Evolutionary conservation across 225 moss, liverwort and hornwort species (phyloP).

Genomic region (Sphagnum contortum): DNA sequence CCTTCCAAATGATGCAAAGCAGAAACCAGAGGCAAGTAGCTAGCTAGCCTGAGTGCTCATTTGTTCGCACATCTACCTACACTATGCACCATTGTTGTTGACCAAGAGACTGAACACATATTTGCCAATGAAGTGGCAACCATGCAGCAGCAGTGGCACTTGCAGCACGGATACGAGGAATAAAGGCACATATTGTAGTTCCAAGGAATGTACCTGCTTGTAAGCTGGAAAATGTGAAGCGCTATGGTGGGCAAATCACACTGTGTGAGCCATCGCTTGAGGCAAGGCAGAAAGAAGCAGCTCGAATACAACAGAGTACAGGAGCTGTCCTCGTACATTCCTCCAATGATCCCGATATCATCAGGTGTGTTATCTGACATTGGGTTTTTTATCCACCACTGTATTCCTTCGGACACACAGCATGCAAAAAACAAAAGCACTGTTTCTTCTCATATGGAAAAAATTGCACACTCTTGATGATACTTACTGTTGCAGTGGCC

Average conservation of each 20-base stretch:
- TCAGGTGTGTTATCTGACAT: conserved; percentile 30
- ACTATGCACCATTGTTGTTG: no score
- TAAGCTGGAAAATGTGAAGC: conserved; percentile 58
- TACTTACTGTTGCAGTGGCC: conserved; percentile 34
- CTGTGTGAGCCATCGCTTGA: conserved; percentile 42
- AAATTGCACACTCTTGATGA: no score
- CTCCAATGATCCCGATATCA: conserved; percentile 57
- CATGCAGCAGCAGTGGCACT: conserved; percentile 85
- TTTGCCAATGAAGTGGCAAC: conserved; percentile 54
- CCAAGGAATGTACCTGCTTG: conserved; percentile 56
- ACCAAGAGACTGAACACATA: no score
- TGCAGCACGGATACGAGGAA: conserved; percentile 62
- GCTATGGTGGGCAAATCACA: conserved; percentile 52
- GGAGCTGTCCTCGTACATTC: conserved; percentile 60
- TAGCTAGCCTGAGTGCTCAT: not conserved
- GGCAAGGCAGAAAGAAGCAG: conserved; percentile 44
- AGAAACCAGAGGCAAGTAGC: not conserved
- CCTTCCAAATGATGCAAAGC: not conserved
- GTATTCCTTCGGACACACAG: not conserved
- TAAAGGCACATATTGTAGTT: conserved; percentile 58
- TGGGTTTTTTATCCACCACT: not conserved
- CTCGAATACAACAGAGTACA: conserved; percentile 34
- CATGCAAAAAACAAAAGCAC: no score
- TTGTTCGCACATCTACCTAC: no score
- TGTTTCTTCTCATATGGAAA: no score